Evolutionary conservation across 208 protist genomes (phyloP), one percentile per base, ranked within the genome.

Genomic region (Trypanosoma congolense): DNA sequence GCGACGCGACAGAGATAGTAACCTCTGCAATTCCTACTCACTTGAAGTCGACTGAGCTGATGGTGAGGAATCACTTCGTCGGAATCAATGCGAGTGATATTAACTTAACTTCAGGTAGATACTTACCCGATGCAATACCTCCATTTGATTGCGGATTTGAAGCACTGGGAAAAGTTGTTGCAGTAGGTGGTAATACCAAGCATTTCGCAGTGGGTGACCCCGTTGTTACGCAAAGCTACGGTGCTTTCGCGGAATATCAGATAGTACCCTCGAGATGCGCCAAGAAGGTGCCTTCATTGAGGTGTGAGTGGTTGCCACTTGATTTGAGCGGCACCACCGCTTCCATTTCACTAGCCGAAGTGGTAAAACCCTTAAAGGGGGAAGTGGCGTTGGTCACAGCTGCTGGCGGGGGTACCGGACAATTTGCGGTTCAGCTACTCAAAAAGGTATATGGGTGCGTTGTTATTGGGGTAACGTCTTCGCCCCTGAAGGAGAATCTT

Each of bases 1-100:
- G 79, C 25, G 59, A 75, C 4, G 73, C 68, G 22, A 84, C 75
- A 2, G 54, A 65, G 16, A 83, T 92, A 47, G 62, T 73, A 2
- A 24, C 40, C 12, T 49, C 47, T 16, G 22, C 70, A 1, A 56
- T 87, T 14, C 73, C 83, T 2, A 12, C 33, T n/a, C 28, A 43
- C 18, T 33, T 95, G 3, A 67, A 74, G 52, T 69, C 77, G 1
- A 88, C 77, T 8, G 76, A 86, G 33, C 30, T 95, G 25, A 59
- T 95, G 24, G 79, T 95, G 21, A 75, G 71, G 24, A 91, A 92
- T 61, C 54, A 45, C 4, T 95, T 74, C 62, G 67, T 88, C 12
- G 87, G 87, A 48, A 88, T 95, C 59, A 95, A 95, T 54, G 87
- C 87, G 4, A 95, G 87, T 44, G 87, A 95, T 52, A 72, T 95